phyloP scores from a whole-genome alignment of 108 stramenopile species.

The Discostella pseudostelligera region DNA sequence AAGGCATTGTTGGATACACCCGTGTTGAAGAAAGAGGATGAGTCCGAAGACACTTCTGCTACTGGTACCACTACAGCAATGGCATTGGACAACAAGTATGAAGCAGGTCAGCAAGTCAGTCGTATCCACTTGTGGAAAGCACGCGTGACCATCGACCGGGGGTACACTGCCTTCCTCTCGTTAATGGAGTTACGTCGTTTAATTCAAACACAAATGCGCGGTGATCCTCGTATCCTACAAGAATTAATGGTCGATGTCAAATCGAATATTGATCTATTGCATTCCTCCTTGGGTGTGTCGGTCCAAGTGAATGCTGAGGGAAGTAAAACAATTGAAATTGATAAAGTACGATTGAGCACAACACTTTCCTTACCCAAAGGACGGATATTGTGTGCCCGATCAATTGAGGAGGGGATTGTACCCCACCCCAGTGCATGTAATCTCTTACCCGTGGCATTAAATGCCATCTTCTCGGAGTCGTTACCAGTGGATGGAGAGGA shows the following conservation, averaged over 20 bases:
- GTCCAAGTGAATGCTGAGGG: constrained; percentile 21
- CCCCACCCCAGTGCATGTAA: constrained; percentile 71
- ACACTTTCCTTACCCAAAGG: constrained; percentile 73
- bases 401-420: constrained; percentile 72
- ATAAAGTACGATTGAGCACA: constrained; percentile 18
- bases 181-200: constrained; percentile 69
- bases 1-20: constrained; percentile 77
- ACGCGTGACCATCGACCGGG: constrained; percentile 79
- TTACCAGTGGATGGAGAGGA: constrained; percentile 47
- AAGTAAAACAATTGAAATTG: constrained; percentile 34
- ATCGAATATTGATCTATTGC: constrained; percentile 60
- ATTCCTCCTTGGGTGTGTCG: constrained; percentile 67
- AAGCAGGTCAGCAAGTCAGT: constrained; percentile 34
- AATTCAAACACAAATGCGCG: constrained; percentile 33
- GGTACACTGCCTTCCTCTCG: constrained; percentile 69
- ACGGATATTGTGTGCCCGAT: constrained; percentile 58
- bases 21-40: constrained; percentile 21
- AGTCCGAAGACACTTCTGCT: constrained; percentile 6
- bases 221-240: constrained; percentile 43
- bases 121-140: constrained; percentile 76
- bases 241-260: constrained; percentile 65
- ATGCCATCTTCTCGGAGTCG: constrained; percentile 24
- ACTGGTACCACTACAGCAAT: constrained; percentile 32
- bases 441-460: constrained; percentile 57
- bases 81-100: constrained; percentile 35